Base-by-base conservation (phyloP, 139 green algal genomes). In the Chlorella sp. region DNA sequence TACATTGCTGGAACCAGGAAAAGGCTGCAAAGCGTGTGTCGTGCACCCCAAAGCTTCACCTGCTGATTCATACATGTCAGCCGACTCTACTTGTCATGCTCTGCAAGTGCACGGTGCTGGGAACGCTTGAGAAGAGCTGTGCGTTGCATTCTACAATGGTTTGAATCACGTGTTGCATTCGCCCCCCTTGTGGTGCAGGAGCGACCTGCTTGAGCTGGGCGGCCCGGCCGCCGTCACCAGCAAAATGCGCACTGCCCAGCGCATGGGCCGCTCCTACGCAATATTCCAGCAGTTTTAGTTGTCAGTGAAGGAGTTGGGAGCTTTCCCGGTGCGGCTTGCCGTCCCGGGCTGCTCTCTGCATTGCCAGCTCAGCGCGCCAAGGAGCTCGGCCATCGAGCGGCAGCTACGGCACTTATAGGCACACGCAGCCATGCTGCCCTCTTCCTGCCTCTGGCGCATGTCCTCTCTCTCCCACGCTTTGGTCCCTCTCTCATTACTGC, bases 211-310 rank as follows among this genome's bases (percentile, higher is more conserved):
- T 1, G 85, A 92, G 64, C 87, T 96, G 24, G 93, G 88, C 28
- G 60, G 89, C 5, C 93, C 94, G 16, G 61, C 85, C 36, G 12
- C 87, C 32, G 60, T 90, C 15, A 69, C 89, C 14, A 75, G 89
- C 24, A 95, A 95, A 77, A 53, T 94, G 76, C 83, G 87, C 19
- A 90, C 92, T 2, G 91, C 91, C 14, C 85, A 93, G 64, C 91
- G 95, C 71, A 96, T 98, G 93, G 88, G 92, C 87, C 83, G 93
- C 12, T 93, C 91, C 30, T 98, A 97, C 88, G 87, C 82, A 24
- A 83, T 98, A 0, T 96, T 96, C 84, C 92, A 97, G 86, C 86
- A 90, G 87, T 91, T 92, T 32, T 96, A 69, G 57, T 83, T 14
- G 71, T 18, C 60, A 18, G 60, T 24, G 60, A 68, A 68, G 60